Evolutionary conservation across 2,329 filamentous ascomycete genomes (phyloP).

Genomic region (Metarhizium humberi): DNA sequence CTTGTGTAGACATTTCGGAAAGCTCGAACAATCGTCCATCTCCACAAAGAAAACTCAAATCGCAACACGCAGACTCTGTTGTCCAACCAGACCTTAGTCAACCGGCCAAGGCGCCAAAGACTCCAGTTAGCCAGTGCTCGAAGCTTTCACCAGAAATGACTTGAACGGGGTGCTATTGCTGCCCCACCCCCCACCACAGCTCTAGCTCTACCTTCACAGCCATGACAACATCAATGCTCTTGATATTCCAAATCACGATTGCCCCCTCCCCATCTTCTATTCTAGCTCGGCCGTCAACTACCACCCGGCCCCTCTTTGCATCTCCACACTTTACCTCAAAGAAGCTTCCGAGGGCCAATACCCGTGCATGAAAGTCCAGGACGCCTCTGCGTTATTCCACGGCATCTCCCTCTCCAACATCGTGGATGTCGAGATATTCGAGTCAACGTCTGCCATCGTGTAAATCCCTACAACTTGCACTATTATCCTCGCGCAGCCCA

Average conservation of each 20-base stretch:
- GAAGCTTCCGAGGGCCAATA: no score
- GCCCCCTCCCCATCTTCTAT: neutral
- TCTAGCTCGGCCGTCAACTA: no score
- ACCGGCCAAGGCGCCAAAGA: no score
- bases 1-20: no score
- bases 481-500: neutral
- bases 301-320: neutral
- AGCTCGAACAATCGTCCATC: no score
- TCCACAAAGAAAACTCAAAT: no score
- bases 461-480: neutral
- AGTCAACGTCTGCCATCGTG: neutral
- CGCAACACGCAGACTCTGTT: no score
- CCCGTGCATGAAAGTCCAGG: no score
- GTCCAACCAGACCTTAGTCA: no score
- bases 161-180: no score
- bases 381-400: neutral
- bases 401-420: neutral
- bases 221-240: neutral
- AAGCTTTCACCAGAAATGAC: no score
- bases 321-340: neutral
- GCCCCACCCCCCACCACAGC: conserved; percentile 1
- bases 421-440: neutral
- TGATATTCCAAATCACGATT: neutral
- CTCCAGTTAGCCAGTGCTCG: no score
- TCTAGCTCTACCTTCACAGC: neutral